phyloP scores from a whole-genome alignment of 2,329 filamentous ascomycete species.

The Ophiocordyceps camponoti-floridani region DNA sequence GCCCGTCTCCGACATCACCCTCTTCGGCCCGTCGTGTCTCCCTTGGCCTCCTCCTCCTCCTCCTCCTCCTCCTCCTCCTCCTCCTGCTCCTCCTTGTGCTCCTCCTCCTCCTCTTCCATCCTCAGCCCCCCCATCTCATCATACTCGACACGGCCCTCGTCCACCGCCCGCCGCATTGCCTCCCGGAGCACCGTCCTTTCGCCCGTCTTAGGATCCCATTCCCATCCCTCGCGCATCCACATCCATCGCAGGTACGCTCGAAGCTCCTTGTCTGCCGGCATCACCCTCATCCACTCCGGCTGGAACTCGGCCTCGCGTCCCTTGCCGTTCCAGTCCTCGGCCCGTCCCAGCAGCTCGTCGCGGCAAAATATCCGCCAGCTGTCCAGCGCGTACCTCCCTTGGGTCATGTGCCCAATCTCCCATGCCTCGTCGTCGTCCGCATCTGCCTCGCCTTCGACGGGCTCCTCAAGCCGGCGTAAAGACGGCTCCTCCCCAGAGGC shows the following conservation, averaged over 20 bases:
- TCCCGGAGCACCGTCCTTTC: slow-evolving; percentile 33
- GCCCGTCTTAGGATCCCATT: slow-evolving; percentile 61
- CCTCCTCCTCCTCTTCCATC: slow-evolving; percentile 15
- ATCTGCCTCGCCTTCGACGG: background rate
- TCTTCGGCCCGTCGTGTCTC: no score
- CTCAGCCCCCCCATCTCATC: slow-evolving; percentile 29
- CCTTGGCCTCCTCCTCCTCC: background rate
- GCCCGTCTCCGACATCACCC: no score
- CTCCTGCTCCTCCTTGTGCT: background rate
- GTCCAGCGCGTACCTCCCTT: slow-evolving; percentile 69
- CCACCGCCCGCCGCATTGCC: slow-evolving; percentile 36
- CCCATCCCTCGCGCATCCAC: slow-evolving; percentile 75
- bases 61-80: slow-evolving; percentile 7
- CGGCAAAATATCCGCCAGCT: slow-evolving; percentile 91
- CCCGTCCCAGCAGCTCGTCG: slow-evolving; percentile 51
- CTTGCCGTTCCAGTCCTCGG: slow-evolving; percentile 47
- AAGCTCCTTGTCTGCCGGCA: slow-evolving; percentile 76
- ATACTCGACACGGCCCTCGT: slow-evolving; percentile 37
- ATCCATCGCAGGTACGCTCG: slow-evolving; percentile 75
- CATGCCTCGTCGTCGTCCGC: slow-evolving; percentile 29
- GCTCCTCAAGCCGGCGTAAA: no score
- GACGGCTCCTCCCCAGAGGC: background rate
- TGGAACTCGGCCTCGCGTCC: slow-evolving; percentile 39
- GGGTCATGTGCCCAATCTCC: slow-evolving; percentile 75
- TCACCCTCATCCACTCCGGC: slow-evolving; percentile 80